Percentiles rank a stretch among this genome's conserved stretches.
These are phyloP conservation scores for Penicillium waksmanii DNA, from an alignment of 495 filamentous ascomycete species.

Conservation along the genomic window DNA sequence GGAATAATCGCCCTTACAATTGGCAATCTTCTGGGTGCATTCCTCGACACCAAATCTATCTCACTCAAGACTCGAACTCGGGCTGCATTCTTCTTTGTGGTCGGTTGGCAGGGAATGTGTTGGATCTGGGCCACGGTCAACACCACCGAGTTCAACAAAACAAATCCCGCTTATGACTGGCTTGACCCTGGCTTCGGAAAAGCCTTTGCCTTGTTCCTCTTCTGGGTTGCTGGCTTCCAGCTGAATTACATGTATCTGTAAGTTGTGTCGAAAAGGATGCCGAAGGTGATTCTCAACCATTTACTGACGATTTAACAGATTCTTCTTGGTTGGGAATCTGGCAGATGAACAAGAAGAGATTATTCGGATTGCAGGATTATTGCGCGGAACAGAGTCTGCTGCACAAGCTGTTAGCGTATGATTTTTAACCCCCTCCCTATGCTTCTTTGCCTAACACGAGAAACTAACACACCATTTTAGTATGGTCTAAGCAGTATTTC, in stretches of 20 bases:
- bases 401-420: slow-evolving; percentile 61
- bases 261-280: slow-evolving; percentile 18
- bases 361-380: slow-evolving; percentile 61
- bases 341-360: slow-evolving; percentile 59
- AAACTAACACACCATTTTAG: slow-evolving; percentile 14
- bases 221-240: slow-evolving; percentile 63
- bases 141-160: slow-evolving; percentile 54
- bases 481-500: slow-evolving; percentile 61
- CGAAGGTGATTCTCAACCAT: not conserved
- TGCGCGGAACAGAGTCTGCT: slow-evolving; percentile 65
- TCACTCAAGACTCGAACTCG: slow-evolving; percentile 53
- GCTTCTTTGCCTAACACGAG: too few relatives aligned
- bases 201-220: slow-evolving; percentile 60
- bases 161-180: slow-evolving; percentile 62
- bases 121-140: slow-evolving; percentile 65
- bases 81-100: slow-evolving; percentile 47
- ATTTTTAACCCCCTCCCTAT: not conserved
- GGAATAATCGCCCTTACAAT: slow-evolving; percentile 60
- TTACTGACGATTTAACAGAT: slow-evolving; percentile 40
- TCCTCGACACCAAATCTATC: slow-evolving; percentile 54
- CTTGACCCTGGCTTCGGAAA: slow-evolving; percentile 55
- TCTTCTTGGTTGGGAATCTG: slow-evolving; percentile 64
- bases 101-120: slow-evolving; percentile 58
- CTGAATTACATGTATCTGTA: slow-evolving; percentile 66
- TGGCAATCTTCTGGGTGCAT: slow-evolving; percentile 60